Evolutionary conservation across 345 rosid species (phyloP).

Genomic region (Draba incana): DNA sequence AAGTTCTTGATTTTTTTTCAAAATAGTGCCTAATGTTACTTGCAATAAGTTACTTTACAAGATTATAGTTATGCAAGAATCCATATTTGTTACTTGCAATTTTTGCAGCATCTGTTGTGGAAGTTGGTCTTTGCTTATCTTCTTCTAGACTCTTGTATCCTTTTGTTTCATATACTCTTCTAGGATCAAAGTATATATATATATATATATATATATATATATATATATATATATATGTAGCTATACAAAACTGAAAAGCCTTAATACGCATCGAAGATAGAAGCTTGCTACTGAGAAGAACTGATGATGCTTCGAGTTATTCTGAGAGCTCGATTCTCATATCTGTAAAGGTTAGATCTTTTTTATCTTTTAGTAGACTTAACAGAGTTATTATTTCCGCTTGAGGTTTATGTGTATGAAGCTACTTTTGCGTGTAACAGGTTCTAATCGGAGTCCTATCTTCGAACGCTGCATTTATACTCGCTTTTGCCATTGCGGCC

Average conservation of each 20-base stretch:
- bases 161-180: conserved; percentile 17
- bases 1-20: conserved; percentile 8
- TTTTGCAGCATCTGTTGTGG: conserved; percentile 69
- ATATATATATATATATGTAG: background rate
- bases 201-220: no score
- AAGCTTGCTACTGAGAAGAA: conserved; percentile 53
- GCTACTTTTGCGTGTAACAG: conserved; percentile 41
- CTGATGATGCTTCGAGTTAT: conserved; percentile 43
- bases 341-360: conserved; percentile 26
- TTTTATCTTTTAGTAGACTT: background rate
- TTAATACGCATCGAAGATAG: conserved; percentile 54
- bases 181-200: background rate
- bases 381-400: background rate
- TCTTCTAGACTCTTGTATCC: conserved; percentile 88
- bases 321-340: conserved; percentile 40
- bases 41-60: background rate
- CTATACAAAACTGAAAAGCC: conserved; percentile 37
- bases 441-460: conserved; percentile 54
- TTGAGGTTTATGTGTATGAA: conserved; percentile 1
- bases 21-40: background rate
- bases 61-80: background rate
- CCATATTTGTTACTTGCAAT: background rate
- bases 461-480: conserved; percentile 62
- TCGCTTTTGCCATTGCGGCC: conserved; percentile 50
- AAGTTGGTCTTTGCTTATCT: conserved; percentile 60